Evolutionary conservation across 139 green algal genomes (phyloP).

Genomic region (Ostreobium quekettii): DNA sequence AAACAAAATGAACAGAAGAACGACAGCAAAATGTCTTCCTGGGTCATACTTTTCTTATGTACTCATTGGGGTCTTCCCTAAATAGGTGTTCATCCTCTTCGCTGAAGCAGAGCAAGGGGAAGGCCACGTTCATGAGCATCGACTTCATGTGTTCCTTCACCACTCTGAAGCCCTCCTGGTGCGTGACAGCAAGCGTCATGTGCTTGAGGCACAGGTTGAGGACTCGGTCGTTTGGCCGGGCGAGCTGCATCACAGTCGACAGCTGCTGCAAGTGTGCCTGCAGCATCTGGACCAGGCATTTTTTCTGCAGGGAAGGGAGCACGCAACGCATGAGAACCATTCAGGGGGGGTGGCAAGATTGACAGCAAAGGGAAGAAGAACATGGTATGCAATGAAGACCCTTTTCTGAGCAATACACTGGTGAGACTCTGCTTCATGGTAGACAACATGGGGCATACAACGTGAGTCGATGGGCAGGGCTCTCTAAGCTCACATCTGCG

Average conservation of each 20-base stretch:
- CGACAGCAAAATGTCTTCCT: too few species aligned
- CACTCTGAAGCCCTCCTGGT: slow-evolving; percentile 23
- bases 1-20: too few species aligned
- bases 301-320: slow-evolving; percentile 28
- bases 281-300: slow-evolving; percentile 64
- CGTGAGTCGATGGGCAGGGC: too few species aligned
- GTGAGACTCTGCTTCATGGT: too few species aligned
- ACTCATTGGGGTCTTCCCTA: slow-evolving; percentile 93
- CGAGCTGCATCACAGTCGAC: slow-evolving; percentile 35
- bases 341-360: not conserved
- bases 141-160: slow-evolving; percentile 33
- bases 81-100: slow-evolving; percentile 84
- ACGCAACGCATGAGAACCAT: too few species aligned
- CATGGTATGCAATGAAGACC: too few species aligned
- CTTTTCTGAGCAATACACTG: too few species aligned
- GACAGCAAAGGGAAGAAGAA: too few species aligned
- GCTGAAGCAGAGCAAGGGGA: slow-evolving; percentile 87
- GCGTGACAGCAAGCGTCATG: slow-evolving; percentile 25
- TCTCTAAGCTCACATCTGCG: too few species aligned
- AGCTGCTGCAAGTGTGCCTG: slow-evolving; percentile 61
- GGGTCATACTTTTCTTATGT: slow-evolving; percentile 88
- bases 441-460: too few species aligned
- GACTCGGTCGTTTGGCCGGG: slow-evolving; percentile 55
- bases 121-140: slow-evolving; percentile 63
- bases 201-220: slow-evolving; percentile 57